Conservation (phyloP, 768 basidiomycete genomes). For the Arthromyces matolae region DNA sequence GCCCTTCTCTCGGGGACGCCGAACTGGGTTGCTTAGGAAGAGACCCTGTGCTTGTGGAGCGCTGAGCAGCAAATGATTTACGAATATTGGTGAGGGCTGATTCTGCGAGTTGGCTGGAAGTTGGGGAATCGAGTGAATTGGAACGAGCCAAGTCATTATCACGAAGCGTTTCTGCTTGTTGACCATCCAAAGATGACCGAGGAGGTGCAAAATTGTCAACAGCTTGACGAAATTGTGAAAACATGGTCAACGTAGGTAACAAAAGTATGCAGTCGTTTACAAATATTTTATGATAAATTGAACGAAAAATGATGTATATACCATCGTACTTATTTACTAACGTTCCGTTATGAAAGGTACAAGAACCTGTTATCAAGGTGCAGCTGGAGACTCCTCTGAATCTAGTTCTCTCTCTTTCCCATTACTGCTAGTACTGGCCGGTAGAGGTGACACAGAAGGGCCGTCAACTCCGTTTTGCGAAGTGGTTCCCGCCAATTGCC, state of each 20-base stretch:
- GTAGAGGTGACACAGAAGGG: constrained; percentile 8
- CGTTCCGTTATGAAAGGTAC: constrained; percentile 1
- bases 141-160: constrained; percentile 27
- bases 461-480: constrained; percentile 19
- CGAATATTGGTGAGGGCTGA: constrained; percentile 56
- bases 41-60: constrained; percentile 37
- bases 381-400: neutral
- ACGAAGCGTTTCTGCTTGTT: constrained; percentile 17
- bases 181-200: constrained; percentile 32
- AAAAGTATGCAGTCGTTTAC: too few species aligned
- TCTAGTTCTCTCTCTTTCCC: constrained; percentile 63
- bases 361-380: constrained; percentile 1
- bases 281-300: neutral
- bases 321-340: constrained; percentile 4
- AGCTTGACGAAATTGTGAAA: constrained; percentile 68
- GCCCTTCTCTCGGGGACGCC: constrained; percentile 16
- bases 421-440: constrained; percentile 24
- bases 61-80: constrained; percentile 57
- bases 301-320: neutral
- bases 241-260: too few species aligned
- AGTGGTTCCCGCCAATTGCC: constrained; percentile 66
- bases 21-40: constrained; percentile 15
- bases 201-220: constrained; percentile 66
- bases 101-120: constrained; percentile 58
- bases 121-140: constrained; percentile 33